Evolutionary conservation across 129 eudicot species (phyloP).

Genomic region (Tagetes patula): DNA sequence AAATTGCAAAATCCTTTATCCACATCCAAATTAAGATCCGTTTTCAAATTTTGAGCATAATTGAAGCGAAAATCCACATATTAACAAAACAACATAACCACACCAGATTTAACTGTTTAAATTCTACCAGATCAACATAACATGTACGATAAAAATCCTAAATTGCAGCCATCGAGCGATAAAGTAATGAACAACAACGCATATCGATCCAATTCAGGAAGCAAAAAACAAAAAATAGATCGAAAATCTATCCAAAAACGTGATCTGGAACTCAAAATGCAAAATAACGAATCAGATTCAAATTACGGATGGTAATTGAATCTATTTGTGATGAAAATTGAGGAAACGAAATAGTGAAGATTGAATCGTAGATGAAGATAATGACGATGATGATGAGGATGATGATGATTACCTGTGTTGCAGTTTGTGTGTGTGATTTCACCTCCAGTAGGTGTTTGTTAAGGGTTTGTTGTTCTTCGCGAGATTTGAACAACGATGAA

Average conservation of each 20-base stretch:
- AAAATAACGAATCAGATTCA: conserved; percentile 5
- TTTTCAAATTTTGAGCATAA: too few species aligned
- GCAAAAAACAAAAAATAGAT: conserved; percentile 13
- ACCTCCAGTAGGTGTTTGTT: not conserved
- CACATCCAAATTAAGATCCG: too few species aligned
- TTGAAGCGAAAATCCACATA: too few species aligned
- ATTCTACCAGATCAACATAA: conserved; percentile 14
- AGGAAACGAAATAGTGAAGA: not conserved
- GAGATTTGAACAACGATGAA: not conserved
- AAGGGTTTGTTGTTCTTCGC: conserved; percentile 13
- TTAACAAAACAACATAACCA: not conserved
- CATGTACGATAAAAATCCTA: conserved; percentile 9
- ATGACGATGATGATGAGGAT: too few species aligned
- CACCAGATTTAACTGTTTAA: not conserved
- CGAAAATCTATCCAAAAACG: not conserved
- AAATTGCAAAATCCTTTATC: too few species aligned
- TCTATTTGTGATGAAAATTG: conserved; percentile 6
- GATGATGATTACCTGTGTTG: conserved; percentile 15
- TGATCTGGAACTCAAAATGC: conserved; percentile 16
- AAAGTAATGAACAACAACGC: not conserved
- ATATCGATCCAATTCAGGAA: not conserved
- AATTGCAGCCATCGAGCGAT: conserved; percentile 1
- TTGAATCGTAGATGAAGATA: not conserved
- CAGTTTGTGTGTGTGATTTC: conserved; percentile 10
- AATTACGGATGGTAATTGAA: not conserved